phyloP scores from a whole-genome alignment of 495 filamentous ascomycete species.

The Cairneyella variabilis region DNA sequence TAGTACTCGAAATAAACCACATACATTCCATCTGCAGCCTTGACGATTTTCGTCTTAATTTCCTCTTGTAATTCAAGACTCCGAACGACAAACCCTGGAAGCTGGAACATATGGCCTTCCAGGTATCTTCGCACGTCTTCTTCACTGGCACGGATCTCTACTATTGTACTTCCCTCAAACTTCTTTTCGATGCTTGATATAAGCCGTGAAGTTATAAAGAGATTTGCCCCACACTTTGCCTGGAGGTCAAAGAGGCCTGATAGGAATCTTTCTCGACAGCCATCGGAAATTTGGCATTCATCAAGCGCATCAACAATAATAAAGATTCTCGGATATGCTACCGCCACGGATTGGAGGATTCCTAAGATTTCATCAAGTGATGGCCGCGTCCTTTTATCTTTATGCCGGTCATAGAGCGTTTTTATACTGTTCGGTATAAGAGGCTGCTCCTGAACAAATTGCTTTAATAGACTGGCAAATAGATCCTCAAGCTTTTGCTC shows the following conservation, averaged over 20 bases:
- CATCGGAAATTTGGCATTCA: conserved; percentile 32
- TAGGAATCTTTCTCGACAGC: conserved; percentile 29
- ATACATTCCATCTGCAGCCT: conserved; percentile 13
- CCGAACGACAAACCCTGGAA: conserved; percentile 19
- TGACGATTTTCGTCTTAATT: conserved; percentile 6
- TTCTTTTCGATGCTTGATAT: conserved; percentile 24
- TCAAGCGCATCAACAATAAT: conserved; percentile 46
- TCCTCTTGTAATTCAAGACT: conserved; percentile 3
- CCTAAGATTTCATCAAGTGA: conserved; percentile 29
- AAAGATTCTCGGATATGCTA: conserved; percentile 27
- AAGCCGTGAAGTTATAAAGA: conserved; percentile 30
- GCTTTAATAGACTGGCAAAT: conserved; percentile 34
- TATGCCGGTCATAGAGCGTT: conserved; percentile 23
- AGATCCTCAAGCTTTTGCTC: conserved; percentile 30
- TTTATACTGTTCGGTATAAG: conserved; percentile 23
- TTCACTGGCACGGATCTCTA: conserved; percentile 30
- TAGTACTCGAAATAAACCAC: conserved; percentile 13
- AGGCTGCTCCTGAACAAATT: conserved; percentile 28
- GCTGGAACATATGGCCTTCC: conserved; percentile 27
- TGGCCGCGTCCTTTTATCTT: conserved; percentile 23
- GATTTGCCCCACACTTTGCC: conserved; percentile 18
- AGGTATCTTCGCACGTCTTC: conserved; percentile 34
- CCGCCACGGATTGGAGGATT: conserved; percentile 26
- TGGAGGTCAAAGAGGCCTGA: conserved; percentile 31
- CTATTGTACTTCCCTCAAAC: conserved; percentile 22